Percentiles rank a stretch among this genome's conserved stretches.
Conservation (phyloP, 805 yeast genomes). For the Ogataea paradorogensis region DNA sequence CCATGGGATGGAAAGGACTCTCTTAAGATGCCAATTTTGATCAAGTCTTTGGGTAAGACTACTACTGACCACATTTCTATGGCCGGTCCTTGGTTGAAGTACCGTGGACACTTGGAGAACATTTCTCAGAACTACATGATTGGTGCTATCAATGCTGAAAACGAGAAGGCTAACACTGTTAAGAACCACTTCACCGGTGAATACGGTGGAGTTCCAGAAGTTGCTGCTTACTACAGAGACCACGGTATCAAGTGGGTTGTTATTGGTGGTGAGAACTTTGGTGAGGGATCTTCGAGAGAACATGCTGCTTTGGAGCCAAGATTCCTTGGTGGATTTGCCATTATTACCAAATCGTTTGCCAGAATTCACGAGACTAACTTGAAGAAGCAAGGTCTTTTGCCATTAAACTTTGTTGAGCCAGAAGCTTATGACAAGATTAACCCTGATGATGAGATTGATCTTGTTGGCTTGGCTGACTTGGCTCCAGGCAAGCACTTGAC, state of each 20-base stretch:
- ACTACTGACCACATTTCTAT: conserved; percentile 99
- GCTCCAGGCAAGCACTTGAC: conserved; percentile 92
- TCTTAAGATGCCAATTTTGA: conserved; percentile 82
- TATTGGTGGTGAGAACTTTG: conserved; percentile 97
- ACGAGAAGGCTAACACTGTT: conserved; percentile 88
- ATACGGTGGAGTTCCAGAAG: conserved; percentile 94
- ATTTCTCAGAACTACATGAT: conserved; percentile 98
- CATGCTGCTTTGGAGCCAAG: conserved; percentile 99
- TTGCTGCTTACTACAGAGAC: conserved; percentile 93
- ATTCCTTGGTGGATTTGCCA: conserved; percentile 97
- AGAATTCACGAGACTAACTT: conserved; percentile 99
- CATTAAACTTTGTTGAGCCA: conserved; percentile 87
- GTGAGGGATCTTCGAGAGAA: conserved; percentile 99
- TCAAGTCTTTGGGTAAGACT: conserved; percentile 96
- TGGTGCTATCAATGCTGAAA: conserved; percentile 98
- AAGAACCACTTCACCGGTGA: conserved; percentile 90
- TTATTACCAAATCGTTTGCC: conserved; percentile 96
- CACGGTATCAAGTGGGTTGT: conserved; percentile 94
- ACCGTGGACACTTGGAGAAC: conserved; percentile 99
- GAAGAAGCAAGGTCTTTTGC: conserved; percentile 98
- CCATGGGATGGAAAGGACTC: conserved; percentile 98
- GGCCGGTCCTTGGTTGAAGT: conserved; percentile 99
- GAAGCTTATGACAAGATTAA: conserved; percentile 92
- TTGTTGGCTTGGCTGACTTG: conserved; percentile 75
- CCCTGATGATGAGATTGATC: conserved; percentile 86